Evolutionary conservation across 23 red algal species (phyloP).

Genomic region (Gracilaria caudata): DNA sequence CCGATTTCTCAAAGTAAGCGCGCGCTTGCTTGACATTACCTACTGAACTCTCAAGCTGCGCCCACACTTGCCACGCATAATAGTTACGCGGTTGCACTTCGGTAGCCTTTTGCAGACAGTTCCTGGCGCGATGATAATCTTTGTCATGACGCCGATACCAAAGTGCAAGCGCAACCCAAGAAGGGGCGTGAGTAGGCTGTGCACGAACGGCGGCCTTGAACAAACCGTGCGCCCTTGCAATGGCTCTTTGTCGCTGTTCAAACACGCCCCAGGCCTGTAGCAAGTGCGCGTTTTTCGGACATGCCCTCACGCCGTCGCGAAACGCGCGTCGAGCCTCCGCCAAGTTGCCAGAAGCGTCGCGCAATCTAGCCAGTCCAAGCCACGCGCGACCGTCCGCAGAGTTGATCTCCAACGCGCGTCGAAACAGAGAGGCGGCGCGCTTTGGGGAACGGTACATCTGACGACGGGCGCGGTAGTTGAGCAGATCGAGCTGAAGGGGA

Average conservation of each 20-base stretch:
- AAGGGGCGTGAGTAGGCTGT: constrained; percentile 57
- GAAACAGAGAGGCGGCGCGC: constrained; percentile 63
- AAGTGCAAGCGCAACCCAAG: constrained; percentile 84
- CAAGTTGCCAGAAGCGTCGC: neutral
- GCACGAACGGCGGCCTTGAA: constrained; percentile 46
- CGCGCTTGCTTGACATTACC: constrained; percentile 46
- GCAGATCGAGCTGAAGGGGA: constrained; percentile 54
- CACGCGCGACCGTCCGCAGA: constrained; percentile 78
- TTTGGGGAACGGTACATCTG: neutral
- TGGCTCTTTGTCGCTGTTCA: constrained; percentile 61
- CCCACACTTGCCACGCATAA: constrained; percentile 80
- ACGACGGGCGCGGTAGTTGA: constrained; percentile 59
- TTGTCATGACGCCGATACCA: constrained; percentile 51
- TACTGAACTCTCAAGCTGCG: constrained; percentile 51
- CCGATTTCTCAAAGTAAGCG: constrained; percentile 20
- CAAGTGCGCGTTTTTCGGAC: constrained; percentile 63
- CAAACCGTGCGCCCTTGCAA: constrained; percentile 56
- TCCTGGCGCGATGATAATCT: constrained; percentile 42
- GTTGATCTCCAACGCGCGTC: constrained; percentile 65
- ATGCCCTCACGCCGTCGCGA: constrained; percentile 38
- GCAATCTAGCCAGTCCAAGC: constrained; percentile 80
- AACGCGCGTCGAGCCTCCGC: constrained; percentile 52
- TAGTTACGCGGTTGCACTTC: constrained; percentile 62
- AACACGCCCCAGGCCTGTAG: constrained; percentile 95
- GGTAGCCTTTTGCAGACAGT: constrained; percentile 33